Evolutionary conservation across 108 stramenopile genomes (phyloP), one percentile per base, ranked within the genome.

Genomic region (Mayamaea pseudoterrestris): DNA sequence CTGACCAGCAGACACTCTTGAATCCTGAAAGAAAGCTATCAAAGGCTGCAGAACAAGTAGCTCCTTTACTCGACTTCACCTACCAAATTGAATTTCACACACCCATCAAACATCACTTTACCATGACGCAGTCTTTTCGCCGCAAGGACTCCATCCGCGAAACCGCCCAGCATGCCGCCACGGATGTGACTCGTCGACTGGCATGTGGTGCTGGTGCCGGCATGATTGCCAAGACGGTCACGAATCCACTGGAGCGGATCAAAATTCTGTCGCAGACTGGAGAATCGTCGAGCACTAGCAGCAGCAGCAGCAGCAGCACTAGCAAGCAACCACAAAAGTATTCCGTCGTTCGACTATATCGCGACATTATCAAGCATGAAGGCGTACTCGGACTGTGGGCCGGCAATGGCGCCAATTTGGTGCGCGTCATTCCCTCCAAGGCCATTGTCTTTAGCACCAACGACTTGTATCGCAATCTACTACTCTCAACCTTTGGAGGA

Each of bases 221-320:
- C 6, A 84, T 84, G 77, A 85, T 92, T 54, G 90, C 90, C 42
- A 92, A 92, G 63, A 92, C 90, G 0, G 80, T 68, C 29, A 92
- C 90, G 17, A 87, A 87, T 68, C 90, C 90, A 13, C 60, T 92
- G 45, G 90, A 92, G 44, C 74, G 90, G 20, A 79, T 92, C 34
- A 78, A 78, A 35, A 92, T 92, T 83, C 61, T 92, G 35, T 79
- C 78, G 27, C 90, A 92, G 68, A 92, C 90, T 24, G 83, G 85
- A 42, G 85, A 84, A 52, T 76, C 76, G 49, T 71, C 76, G 17
- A 21, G 17, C 21, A 26, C 41, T 5, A 36, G 36, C 30, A 44
- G 22, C 12, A 17, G 29, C 17, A 36, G 20, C 20, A 11, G n/a
- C 43, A n/a, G n/a, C n/a, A 20, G 37, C 16, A 39, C 5, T 24